A percentile compares a stretch with the other conserved stretches of the same genome.
These are phyloP conservation scores for Saccharomyces pastorianus DNA, from an alignment of 1,139 yeast genomes.

Conservation along the genomic window DNA sequence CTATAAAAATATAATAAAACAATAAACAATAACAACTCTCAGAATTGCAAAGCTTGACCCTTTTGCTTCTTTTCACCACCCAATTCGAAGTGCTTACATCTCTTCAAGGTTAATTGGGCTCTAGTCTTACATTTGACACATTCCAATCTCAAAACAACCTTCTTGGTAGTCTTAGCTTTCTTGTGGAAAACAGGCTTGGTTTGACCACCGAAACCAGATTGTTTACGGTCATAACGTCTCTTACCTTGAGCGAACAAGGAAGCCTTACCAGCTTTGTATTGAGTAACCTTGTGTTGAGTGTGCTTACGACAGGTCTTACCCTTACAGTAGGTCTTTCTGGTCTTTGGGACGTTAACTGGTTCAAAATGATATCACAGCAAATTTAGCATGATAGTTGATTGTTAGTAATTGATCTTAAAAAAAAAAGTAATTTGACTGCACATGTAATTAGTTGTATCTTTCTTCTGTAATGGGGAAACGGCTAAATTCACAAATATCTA, in stretches of 20 bases:
- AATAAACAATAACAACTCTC: constrained; percentile 27
- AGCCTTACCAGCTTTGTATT: constrained; percentile 99
- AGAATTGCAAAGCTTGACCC: constrained; percentile 97
- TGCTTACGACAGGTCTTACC: constrained; percentile 99
- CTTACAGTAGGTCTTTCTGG: constrained; percentile 99
- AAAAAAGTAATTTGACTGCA: not conserved
- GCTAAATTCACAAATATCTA: not conserved
- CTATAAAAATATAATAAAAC: not conserved
- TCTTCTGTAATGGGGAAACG: not conserved
- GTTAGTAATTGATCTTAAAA: not conserved
- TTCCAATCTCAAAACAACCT: constrained; percentile 98
- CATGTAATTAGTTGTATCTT: not conserved
- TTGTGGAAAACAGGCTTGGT: constrained; percentile 99
- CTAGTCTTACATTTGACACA: constrained; percentile 98
- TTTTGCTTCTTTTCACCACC: constrained; percentile 99
- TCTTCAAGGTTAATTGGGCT: constrained; percentile 95
- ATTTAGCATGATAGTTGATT: not conserved
- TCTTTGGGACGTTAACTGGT: constrained; percentile 98
- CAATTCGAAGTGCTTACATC: constrained; percentile 99
- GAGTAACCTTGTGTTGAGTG: constrained; percentile 99
- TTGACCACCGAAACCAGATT: constrained; percentile 99
- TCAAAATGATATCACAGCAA: not conserved
- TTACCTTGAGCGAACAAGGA: constrained; percentile 99
- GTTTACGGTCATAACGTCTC: constrained; percentile 99
- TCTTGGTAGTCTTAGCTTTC: constrained; percentile 99